Conservation (phyloP, 257 asterid genomes). For the Misopates orontium region DNA sequence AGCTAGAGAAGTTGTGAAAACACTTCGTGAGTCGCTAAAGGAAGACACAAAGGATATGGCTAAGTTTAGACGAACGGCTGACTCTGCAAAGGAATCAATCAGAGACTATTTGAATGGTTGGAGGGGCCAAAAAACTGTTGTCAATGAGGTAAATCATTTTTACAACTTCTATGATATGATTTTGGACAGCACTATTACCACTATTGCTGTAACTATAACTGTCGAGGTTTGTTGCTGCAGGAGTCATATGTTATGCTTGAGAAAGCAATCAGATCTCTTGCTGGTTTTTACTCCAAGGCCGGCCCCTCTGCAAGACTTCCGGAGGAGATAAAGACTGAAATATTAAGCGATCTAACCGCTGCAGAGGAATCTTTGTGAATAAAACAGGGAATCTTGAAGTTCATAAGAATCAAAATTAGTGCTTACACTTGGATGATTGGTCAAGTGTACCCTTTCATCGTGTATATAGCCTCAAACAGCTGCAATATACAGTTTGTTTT, state of each 20-base stretch:
- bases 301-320: constrained; percentile 89
- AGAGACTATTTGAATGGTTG: constrained; percentile 68
- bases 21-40: constrained; percentile 71
- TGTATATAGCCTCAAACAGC: no score
- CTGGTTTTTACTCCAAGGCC: constrained; percentile 78
- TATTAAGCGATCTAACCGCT: constrained; percentile 47
- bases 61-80: constrained; percentile 88
- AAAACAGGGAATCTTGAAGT: no score
- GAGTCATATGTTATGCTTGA: constrained; percentile 81
- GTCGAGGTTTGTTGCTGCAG: constrained; percentile 42
- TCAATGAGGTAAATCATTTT: constrained; percentile 53
- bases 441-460: no score
- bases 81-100: constrained; percentile 88
- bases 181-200: no score
- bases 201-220: not conserved
- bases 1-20: constrained; percentile 82
- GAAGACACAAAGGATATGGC: constrained; percentile 69
- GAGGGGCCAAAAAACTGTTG: constrained; percentile 73
- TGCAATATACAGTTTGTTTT: no score
- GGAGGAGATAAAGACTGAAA: constrained; percentile 60
- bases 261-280: constrained; percentile 81
- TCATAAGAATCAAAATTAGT: no score
- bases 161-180: not conserved
- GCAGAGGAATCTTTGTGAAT: constrained; percentile 64
- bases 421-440: no score